Evolutionary conservation across 2,329 filamentous ascomycete genomes (phyloP).

Genomic region (Tolypocladium ovalisporum): DNA sequence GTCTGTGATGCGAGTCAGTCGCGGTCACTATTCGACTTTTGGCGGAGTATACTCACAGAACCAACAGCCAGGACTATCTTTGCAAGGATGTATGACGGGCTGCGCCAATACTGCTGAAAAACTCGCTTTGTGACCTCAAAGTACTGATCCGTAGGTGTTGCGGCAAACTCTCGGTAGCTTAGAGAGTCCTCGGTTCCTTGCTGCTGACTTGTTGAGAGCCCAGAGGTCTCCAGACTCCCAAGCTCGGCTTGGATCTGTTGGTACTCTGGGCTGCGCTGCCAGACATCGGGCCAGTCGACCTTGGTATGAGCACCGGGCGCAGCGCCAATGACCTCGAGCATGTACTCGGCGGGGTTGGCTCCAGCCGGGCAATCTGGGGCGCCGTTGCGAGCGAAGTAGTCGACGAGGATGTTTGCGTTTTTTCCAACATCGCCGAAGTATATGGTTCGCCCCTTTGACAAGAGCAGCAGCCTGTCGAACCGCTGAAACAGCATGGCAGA

Average conservation of each 20-base stretch:
- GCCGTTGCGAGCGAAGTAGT: constrained; percentile 53
- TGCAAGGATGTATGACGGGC: not conserved
- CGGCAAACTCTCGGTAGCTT: not conserved
- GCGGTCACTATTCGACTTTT: not conserved
- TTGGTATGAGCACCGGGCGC: not conserved
- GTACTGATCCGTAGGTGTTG: not conserved
- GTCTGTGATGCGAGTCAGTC: constrained; percentile 40
- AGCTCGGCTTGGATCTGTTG: not conserved
- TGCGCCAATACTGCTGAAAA: not conserved
- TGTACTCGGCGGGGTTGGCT: constrained; percentile 58
- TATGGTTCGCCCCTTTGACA: constrained; percentile 27
- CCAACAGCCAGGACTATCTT: not conserved
- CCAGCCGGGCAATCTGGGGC: constrained; percentile 36
- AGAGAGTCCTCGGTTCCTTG: not conserved
- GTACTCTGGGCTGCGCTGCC: not conserved
- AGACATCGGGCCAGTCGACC: not conserved
- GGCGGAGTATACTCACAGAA: not conserved
- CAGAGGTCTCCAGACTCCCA: not conserved
- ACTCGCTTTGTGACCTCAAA: not conserved
- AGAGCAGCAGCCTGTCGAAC: constrained; percentile 47
- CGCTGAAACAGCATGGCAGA: constrained; percentile 26
- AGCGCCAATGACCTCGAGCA: constrained; percentile 33
- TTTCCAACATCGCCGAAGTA: constrained; percentile 49
- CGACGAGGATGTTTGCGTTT: constrained; percentile 23
- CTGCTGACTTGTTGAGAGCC: not conserved